Percentiles rank a stretch among this genome's conserved stretches.
Evolutionary conservation across 2,329 filamentous ascomycete genomes (phyloP).

Genomic region (Stachybotrys chartarum): DNA sequence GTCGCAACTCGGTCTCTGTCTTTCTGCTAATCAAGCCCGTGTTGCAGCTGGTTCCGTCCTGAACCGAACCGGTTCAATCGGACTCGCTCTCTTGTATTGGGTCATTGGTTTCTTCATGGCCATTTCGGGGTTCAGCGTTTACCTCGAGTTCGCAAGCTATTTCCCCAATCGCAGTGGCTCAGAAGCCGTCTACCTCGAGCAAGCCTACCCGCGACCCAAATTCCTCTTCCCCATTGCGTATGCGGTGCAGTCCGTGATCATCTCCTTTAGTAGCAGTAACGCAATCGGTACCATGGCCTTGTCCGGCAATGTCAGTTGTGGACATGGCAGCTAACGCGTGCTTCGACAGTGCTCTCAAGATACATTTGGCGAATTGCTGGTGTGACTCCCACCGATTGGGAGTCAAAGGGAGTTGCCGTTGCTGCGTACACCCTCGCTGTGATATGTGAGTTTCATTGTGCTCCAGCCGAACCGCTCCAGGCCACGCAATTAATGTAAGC

Average conservation of each 20-base stretch:
- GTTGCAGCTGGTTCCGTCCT: conserved; percentile 49
- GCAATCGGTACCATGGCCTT: conserved; percentile 37
- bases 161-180: conserved; percentile 60
- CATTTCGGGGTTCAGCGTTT: conserved; percentile 46
- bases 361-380: conserved; percentile 55
- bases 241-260: conserved; percentile 53
- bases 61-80: conserved; percentile 52
- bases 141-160: conserved; percentile 57
- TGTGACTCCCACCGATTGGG: conserved; percentile 47
- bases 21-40: not conserved
- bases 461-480: not conserved
- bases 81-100: conserved; percentile 58
- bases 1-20: not conserved
- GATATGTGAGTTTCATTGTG: conserved; percentile 32
- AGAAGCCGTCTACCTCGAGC: conserved; percentile 62
- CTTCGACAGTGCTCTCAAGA: conserved; percentile 43
- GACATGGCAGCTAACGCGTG: not conserved
- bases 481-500: not conserved
- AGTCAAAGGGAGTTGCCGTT: conserved; percentile 59
- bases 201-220: conserved; percentile 56
- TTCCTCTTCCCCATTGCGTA: conserved; percentile 59
- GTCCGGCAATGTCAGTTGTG: not conserved
- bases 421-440: conserved; percentile 55
- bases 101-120: conserved; percentile 54
- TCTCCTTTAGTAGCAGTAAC: conserved; percentile 62